A percentile compares a stretch with the other conserved stretches of the same genome.
These are phyloP conservation scores for Penicillium palitans DNA, from an alignment of 2,329 filamentous ascomycete genomes.

Conservation along the genomic window DNA sequence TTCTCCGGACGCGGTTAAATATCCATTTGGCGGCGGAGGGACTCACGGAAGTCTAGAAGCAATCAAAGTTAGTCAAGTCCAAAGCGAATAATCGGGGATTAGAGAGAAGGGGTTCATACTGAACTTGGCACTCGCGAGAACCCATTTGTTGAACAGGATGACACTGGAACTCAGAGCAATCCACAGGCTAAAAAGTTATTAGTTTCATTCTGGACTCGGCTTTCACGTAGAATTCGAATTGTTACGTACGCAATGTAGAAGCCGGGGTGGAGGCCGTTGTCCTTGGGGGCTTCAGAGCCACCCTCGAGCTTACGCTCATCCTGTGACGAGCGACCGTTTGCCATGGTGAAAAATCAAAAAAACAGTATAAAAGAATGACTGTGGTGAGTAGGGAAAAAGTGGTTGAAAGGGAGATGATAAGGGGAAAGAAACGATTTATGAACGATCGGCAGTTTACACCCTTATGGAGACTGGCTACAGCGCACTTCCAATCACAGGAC, in stretches of 20 bases:
- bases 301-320: constrained; percentile 31
- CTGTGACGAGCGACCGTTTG: constrained; percentile 25
- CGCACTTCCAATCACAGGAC: constrained; percentile 10
- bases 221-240: neutral
- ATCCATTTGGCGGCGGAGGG: neutral
- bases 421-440: constrained; percentile 14
- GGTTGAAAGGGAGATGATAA: neutral
- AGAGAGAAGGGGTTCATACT: constrained; percentile 53
- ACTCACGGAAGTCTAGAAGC: constrained; percentile 48
- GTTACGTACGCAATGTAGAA: constrained; percentile 34
- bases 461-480: constrained; percentile 1
- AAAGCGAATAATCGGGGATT: neutral
- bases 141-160: constrained; percentile 99
- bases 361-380: constrained; percentile 29
- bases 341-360: constrained; percentile 19
- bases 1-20: neutral
- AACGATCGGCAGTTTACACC: constrained; percentile 13
- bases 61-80: constrained; percentile 12
- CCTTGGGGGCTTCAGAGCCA: constrained; percentile 22
- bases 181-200: constrained; percentile 65
- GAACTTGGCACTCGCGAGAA: constrained; percentile 80
- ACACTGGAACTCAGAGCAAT: constrained; percentile 88
- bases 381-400: constrained; percentile 20
- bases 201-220: constrained; percentile 2
- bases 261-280: constrained; percentile 29